These are phyloP conservation scores for Pyronema omphalodes DNA, from an alignment of 495 filamentous ascomycete species.

Conservation along the genomic window DNA sequence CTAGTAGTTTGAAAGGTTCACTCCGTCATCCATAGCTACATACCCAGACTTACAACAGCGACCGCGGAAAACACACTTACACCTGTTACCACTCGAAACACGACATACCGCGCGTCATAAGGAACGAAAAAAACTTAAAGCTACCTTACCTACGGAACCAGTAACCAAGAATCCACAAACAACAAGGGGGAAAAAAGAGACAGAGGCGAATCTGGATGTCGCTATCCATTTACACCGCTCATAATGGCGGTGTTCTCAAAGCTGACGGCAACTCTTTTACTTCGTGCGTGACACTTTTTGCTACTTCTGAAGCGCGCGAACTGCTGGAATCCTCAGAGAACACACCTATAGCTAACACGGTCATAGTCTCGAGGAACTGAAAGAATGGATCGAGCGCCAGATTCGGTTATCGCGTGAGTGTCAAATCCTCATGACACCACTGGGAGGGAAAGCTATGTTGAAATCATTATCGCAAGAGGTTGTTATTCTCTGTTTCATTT, in stretches of 20 bases:
- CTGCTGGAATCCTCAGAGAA: no score
- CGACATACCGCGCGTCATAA: no score
- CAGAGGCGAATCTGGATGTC: conserved; percentile 1
- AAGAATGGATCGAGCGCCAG: conserved; percentile 45
- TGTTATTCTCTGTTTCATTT: not conserved
- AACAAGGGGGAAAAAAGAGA: no score
- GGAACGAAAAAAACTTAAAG: no score
- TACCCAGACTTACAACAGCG: no score
- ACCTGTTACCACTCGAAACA: no score
- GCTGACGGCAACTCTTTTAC: conserved; percentile 40
- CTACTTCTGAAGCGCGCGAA: not conserved
- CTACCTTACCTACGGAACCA: no score
- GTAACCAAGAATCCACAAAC: no score
- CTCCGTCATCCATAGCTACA: no score
- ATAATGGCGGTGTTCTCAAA: conserved; percentile 44
- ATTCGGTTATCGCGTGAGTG: conserved; percentile 37
- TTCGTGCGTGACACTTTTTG: conserved; percentile 31
- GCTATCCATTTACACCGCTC: conserved; percentile 27
- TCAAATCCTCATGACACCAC: conserved; percentile 54
- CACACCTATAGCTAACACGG: not conserved
- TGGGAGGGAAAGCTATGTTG: conserved; percentile 39
- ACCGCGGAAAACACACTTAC: no score
- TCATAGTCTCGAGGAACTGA: conserved; percentile 42
- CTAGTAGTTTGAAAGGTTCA: no score
- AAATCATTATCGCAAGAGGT: not conserved